Evolutionary conservation across 352 stramenopile genomes (phyloP), one percentile per base, ranked within the genome.

Genomic region (Pythium graminicola): DNA sequence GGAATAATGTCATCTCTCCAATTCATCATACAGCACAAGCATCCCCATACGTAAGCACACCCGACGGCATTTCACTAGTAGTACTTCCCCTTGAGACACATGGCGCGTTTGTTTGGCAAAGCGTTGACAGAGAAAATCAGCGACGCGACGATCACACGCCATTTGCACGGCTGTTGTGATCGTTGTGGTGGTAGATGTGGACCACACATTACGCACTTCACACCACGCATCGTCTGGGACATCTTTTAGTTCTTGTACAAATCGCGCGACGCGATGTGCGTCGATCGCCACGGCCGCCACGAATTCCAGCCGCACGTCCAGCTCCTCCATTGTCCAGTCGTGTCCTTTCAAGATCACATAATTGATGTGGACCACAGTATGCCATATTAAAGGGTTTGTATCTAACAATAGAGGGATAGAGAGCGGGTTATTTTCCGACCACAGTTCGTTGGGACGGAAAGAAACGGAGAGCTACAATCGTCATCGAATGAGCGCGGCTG

Each of bases 71-170:
- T 67, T 58, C 20, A 89, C 67, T 6, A 63, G 47, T 56, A 86
- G 62, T 10, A 89, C 28, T 64, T 89, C 73, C 4, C 78, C 74
- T 23, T 65, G 50, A 0, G 62, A 68, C 1, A 86, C 55, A 22
- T 86, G 70, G 2, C 57, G 61, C 8, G 46, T 67, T 24, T 71
- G 62, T 26, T 65, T 63, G 8, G 70, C 32, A 43, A 89, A 89
- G 20, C 76, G 77, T 16, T 78, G 56, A 54, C 72, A 86, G 2
- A 89, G 56, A 58, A 86, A 86, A 5, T 63, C 64, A 2, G 70
- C 67, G n/a, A 89, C 70, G 1, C 11, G 36, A 5, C 63, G 49
- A 11, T 83, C 76, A 36, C 76, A 87, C 29, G 32, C 67, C 36
- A 86, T 48, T 8, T 75, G 62, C 1, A 75, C 67, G n/a, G n/a